Evolutionary conservation across 306 rosid genomes (phyloP), one percentile per base, ranked within the genome.

Genomic region (Datisca glomerata): DNA sequence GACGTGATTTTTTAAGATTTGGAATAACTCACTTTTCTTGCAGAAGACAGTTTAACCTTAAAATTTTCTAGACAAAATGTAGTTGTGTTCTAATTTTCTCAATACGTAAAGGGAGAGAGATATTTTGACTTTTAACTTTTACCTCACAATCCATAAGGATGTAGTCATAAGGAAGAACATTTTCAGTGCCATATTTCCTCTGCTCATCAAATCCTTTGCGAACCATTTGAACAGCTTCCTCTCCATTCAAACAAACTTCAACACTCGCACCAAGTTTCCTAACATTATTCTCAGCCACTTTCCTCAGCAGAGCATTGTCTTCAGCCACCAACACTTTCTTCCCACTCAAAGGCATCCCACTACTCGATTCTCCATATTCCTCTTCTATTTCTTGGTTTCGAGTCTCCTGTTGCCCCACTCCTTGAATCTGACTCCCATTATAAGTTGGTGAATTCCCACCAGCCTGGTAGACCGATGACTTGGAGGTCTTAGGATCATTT

Each of bases 81-180:
- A n/a, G n/a, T n/a, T n/a, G n/a, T n/a, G n/a, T n/a, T n/a, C n/a
- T n/a, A n/a, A n/a, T n/a, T n/a, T n/a, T n/a, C n/a, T n/a, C n/a
- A n/a, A n/a, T n/a, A n/a, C n/a, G n/a, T n/a, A n/a, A n/a, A n/a
- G n/a, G n/a, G n/a, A n/a, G n/a, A n/a, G n/a, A n/a, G n/a, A n/a
- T n/a, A n/a, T n/a, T n/a, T n/a, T n/a, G n/a, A n/a, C n/a, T n/a
- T n/a, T n/a, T n/a, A 9, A 2, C 47, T 33, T 18, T 60, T 57
- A 80, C 93, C 91, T 74, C 73, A 29, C 86, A 77, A 22, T 80
- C 97, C 95, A 89, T 83, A 24, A 89, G 45, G 47, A 83, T 70
- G 58, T 68, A 83, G 52, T 83, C 81, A 16, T 65, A 83, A 34
- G 94, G 85, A 52, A 55, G 65, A 41, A 23, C 18, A 18, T 57